phyloP scores from a whole-genome alignment of 331 rosid species.

The Pyrus hybrid region DNA sequence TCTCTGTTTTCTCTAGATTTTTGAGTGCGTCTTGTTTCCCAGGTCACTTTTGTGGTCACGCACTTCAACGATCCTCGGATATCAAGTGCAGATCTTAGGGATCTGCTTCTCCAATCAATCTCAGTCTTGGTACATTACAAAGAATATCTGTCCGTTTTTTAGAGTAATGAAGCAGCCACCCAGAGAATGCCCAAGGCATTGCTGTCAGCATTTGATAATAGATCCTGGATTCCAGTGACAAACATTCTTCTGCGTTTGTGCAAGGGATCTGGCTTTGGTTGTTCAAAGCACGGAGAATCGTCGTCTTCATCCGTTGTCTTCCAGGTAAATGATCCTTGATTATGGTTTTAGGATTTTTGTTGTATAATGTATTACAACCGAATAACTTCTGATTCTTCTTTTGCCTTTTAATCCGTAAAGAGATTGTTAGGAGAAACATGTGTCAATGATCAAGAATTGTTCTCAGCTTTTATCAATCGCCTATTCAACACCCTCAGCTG shows the following conservation, averaged over 20 bases:
- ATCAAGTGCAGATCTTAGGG: slow-evolving; percentile 87
- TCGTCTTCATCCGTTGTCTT: slow-evolving; percentile 60
- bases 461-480: slow-evolving; percentile 93
- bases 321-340: slow-evolving; percentile 42
- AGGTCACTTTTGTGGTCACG: slow-evolving; percentile 86
- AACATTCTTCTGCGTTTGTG: slow-evolving; percentile 77
- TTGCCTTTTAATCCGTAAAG: slow-evolving; percentile 39
- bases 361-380: background rate
- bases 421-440: slow-evolving; percentile 78
- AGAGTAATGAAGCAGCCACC: slow-evolving; percentile 63
- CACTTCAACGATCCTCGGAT: slow-evolving; percentile 92
- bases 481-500: slow-evolving; percentile 90
- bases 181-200: slow-evolving; percentile 73
- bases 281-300: slow-evolving; percentile 84
- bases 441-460: slow-evolving; percentile 55
- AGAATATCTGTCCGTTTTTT: slow-evolving; percentile 61
- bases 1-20: background rate
- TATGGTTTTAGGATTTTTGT: background rate
- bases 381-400: slow-evolving; percentile 18
- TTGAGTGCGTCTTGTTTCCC: slow-evolving; percentile 14
- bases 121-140: slow-evolving; percentile 76
- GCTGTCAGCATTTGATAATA: slow-evolving; percentile 82
- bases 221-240: slow-evolving; percentile 91
- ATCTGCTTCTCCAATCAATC: slow-evolving; percentile 92
- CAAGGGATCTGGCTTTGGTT: slow-evolving; percentile 88